Conservation (phyloP, 768 basidiomycete genomes). For the Tylopilus intermedius region DNA sequence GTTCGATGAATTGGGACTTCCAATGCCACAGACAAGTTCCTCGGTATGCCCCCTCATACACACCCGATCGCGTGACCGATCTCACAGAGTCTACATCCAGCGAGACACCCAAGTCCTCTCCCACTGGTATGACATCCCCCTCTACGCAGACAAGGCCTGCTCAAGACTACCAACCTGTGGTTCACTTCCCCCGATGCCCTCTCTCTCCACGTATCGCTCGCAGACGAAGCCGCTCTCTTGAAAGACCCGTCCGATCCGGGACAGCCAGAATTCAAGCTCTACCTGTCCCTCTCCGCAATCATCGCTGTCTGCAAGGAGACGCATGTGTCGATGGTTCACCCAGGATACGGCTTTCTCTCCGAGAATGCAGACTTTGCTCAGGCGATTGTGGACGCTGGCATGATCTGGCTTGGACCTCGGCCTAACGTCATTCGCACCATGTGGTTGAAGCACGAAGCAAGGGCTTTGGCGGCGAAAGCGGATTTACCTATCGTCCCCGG, state of each 20-base stretch:
- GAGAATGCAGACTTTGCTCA: constrained; percentile 57
- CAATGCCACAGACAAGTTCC: too few species aligned
- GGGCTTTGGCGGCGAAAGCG: constrained; percentile 40
- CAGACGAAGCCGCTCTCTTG: constrained; percentile 45
- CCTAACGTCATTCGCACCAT: constrained; percentile 47
- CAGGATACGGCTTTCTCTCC: constrained; percentile 63
- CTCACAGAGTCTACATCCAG: too few species aligned
- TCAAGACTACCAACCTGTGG: too few species aligned
- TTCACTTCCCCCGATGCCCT: constrained; percentile 55
- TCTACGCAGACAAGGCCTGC: too few species aligned
- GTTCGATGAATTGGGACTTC: too few species aligned
- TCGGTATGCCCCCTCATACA: too few species aligned
- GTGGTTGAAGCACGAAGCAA: constrained; percentile 61
- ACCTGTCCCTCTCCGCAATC: constrained; percentile 38
- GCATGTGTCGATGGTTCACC: constrained; percentile 50
- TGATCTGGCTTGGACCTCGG: constrained; percentile 55
- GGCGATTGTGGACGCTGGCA: constrained; percentile 41
- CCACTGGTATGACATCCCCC: too few species aligned
- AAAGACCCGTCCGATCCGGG: constrained; percentile 8
- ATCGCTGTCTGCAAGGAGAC: constrained; percentile 39
- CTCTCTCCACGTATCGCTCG: constrained; percentile 53
- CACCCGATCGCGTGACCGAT: too few species aligned
- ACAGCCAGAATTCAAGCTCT: constrained; percentile 41
- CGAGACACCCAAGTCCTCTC: too few species aligned
- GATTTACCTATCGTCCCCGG: constrained; percentile 56